A percentile compares a stretch with the other conserved stretches of the same genome.
Evolutionary conservation across 352 stramenopile genomes (phyloP).

Genomic region (Phytophthora europaea): DNA sequence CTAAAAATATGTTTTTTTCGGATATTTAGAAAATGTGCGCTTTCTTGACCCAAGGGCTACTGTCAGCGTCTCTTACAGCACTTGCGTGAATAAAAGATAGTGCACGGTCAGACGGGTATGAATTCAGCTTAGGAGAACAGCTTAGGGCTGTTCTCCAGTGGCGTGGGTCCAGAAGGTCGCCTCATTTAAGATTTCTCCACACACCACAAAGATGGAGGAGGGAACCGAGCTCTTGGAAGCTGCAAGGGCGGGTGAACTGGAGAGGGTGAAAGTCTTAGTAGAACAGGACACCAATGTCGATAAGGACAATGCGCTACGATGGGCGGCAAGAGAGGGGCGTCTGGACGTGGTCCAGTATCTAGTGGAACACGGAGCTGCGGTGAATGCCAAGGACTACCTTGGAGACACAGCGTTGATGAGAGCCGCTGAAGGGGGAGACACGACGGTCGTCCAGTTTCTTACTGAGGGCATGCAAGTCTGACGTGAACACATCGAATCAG

Average conservation of each 20-base stretch:
- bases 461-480: background rate
- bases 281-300: background rate
- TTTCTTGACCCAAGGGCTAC: too few relatives aligned
- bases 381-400: background rate
- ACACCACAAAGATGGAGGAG: too few relatives aligned
- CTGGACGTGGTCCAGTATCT: background rate
- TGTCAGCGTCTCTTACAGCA: too few relatives aligned
- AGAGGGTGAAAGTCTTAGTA: background rate
- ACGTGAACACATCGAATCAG: background rate
- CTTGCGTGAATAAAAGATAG: too few relatives aligned
- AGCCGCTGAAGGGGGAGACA: background rate
- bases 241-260: background rate
- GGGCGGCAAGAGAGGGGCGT: background rate
- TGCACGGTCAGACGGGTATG: too few relatives aligned
- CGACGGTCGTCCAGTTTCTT: background rate
- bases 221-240: too few relatives aligned
- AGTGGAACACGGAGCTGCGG: background rate
- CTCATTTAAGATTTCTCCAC: too few relatives aligned
- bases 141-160: too few relatives aligned
- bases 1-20: too few relatives aligned
- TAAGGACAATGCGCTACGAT: background rate
- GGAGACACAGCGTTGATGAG: slow-evolving; percentile 1
- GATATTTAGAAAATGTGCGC: too few relatives aligned
- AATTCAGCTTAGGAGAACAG: too few relatives aligned
- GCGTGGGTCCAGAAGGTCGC: too few relatives aligned